Base-by-base conservation (phyloP, 2,329 filamentous ascomycete genomes). In the Ophiostoma pallidulum region DNA sequence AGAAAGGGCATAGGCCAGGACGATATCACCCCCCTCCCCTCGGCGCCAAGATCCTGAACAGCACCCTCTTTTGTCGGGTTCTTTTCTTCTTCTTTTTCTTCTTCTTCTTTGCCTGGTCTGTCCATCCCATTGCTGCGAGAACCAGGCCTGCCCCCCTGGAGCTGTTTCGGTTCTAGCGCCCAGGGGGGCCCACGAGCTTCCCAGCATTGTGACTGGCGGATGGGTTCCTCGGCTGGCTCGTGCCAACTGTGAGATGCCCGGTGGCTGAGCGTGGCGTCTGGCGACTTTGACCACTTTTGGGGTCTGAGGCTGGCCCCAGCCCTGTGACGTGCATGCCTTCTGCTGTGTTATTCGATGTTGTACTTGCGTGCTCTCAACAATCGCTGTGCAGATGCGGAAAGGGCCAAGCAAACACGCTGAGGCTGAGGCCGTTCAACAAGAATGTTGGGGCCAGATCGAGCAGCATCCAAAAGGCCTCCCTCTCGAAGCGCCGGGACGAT, bases 101-200 rank as follows among this genome's bases (percentile, higher is more conserved):
- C 36, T 35, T 26, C 18, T 43, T 10, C 33, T 31, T 29, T 45
- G 32, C 37, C 37, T 41, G 18, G 9, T 33, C n/a, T 33, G 12
- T 13, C 13, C n/a, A n/a, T n/a, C n/a, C n/a, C n/a, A n/a, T 33
- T 33, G 24, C 24, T 28, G 24, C 24, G 24, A 16, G n/a, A n/a
- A n/a, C n/a, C n/a, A n/a, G n/a, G 33, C 22, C 26, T 33, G 29
- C n/a, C 37, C 44, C 33, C 38, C 44, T 26, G 29, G 26, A 41
- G 38, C 39, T 41, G 45, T 47, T 47, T 43, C 20, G 33, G 46
- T 48, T 18, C 40, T 48, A 48, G 46, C 37, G 39, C 26, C 28
- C 26, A 24, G 26, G 38, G 35, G 46, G 40, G 32, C 43, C 39
- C 24, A 7, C 24, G 24, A 28, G 24, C 6, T 28, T 28, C 24